These are phyloP conservation scores for Tagetes patula DNA, from an alignment of 129 eudicot species.

Conservation along the genomic window DNA sequence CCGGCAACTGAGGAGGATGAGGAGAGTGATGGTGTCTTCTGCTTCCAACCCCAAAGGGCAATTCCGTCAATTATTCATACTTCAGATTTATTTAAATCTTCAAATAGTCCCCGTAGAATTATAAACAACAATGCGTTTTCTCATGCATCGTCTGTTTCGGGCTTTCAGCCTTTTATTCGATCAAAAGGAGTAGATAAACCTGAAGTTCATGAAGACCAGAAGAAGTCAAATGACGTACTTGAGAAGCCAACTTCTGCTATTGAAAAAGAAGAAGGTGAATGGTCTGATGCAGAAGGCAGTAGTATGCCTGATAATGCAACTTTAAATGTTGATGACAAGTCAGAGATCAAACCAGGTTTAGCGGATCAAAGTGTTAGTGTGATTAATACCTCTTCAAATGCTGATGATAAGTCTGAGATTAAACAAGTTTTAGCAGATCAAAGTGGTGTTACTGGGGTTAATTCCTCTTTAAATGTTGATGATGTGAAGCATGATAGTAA, in stretches of 20 bases:
- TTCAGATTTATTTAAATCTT: slow-evolving; percentile 55
- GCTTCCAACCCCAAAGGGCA: slow-evolving; percentile 78
- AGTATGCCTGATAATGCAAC: slow-evolving; percentile 30
- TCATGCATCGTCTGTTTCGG: slow-evolving; percentile 91
- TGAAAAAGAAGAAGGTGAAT: slow-evolving; percentile 41
- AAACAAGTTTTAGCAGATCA: slow-evolving; percentile 30
- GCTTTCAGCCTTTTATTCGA: slow-evolving; percentile 86
- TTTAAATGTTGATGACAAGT: slow-evolving; percentile 31
- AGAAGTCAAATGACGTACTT: slow-evolving; percentile 13
- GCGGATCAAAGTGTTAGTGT: no score
- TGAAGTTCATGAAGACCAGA: slow-evolving; percentile 40
- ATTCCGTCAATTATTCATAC: slow-evolving; percentile 59
- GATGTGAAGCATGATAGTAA: slow-evolving; percentile 29
- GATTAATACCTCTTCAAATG: slow-evolving; percentile 10
- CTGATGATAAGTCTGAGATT: slow-evolving; percentile 38
- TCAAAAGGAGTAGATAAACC: slow-evolving; percentile 41
- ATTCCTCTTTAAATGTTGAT: slow-evolving; percentile 27
- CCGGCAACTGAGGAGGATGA: slow-evolving; percentile 80
- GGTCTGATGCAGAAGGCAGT: slow-evolving; percentile 49
- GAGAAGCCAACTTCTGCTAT: not conserved
- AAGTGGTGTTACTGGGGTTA: slow-evolving; percentile 21
- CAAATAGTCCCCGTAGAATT: slow-evolving; percentile 54
- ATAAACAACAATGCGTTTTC: slow-evolving; percentile 74
- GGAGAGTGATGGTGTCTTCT: slow-evolving; percentile 55
- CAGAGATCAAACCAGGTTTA: slow-evolving; percentile 29